phyloP scores from a whole-genome alignment of 2,329 filamentous ascomycete genomes.

The Paraphaeosphaeria minitans region DNA sequence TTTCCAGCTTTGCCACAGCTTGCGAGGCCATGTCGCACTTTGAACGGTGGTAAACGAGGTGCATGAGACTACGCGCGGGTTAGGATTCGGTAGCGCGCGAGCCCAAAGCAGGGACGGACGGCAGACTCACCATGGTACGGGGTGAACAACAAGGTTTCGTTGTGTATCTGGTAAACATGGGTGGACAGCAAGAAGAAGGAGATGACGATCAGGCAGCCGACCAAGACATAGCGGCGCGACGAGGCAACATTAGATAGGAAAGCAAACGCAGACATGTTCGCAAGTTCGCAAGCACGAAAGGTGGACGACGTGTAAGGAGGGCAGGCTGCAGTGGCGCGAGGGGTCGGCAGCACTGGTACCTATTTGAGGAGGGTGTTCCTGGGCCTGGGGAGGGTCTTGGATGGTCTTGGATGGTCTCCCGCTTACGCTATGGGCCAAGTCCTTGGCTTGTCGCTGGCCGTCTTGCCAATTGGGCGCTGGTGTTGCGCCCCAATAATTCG shows the following conservation, averaged over 20 bases:
- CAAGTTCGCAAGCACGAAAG: neutral
- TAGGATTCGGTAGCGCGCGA: neutral
- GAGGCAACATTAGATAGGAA: conserved; percentile 1
- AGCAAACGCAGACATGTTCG: conserved; percentile 8
- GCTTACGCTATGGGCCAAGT: conserved; percentile 1
- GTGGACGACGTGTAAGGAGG: neutral
- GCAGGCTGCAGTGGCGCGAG: conserved; percentile 7
- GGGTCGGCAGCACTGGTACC: neutral
- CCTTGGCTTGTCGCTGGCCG: neutral
- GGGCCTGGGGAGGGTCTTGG: too few relatives aligned
- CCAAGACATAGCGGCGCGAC: conserved; percentile 3
- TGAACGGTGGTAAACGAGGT: neutral
- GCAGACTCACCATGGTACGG: conserved; percentile 5
- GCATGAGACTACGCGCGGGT: conserved; percentile 4
- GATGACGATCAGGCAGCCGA: conserved; percentile 6
- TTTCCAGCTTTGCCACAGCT: conserved; percentile 13
- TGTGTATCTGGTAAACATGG: conserved; percentile 8
- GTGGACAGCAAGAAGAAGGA: conserved; percentile 6
- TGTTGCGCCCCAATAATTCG: neutral
- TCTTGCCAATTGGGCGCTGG: neutral
- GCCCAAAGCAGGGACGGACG: neutral
- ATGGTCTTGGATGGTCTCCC: neutral
- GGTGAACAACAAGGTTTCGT: conserved; percentile 9
- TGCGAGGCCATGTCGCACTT: conserved; percentile 4
- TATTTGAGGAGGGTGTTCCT: conserved; percentile 1